Base-by-base conservation (phyloP, 345 rosid species). In the Firmiana major region DNA sequence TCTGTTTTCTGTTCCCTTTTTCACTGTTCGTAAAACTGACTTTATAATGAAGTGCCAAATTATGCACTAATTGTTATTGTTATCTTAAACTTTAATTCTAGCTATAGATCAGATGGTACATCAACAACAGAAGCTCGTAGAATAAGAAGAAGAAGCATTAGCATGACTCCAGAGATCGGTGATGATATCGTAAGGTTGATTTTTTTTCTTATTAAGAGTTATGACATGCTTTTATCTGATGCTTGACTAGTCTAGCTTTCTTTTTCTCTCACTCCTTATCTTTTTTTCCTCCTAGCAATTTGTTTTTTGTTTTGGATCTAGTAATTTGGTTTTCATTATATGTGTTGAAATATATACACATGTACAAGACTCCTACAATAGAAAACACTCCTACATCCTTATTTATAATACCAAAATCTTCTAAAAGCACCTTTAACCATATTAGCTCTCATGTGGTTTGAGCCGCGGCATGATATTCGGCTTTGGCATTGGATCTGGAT, bases 101-200 rank as follows among this genome's bases (percentile, higher is more conserved):
- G 87, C 87, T 82, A 78, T 86, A 91, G 91, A 84, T 94, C 97
- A 79, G 98, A 86, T 79, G 98, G 96, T 71, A 86, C 95, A 72
- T 85, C 94, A 38, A 89, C 88, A 76, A 76, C 88, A 80, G 98
- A 92, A 80, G 83, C 93, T 80, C 92, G 91, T 80, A 91, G 97
- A 83, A 75, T 91, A 78, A 89, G 99, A 84, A 90, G 99, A 86
- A 87, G 99, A 86, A 93, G 99, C 89, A 88, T 92, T 74, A 95
- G 99, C 84, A 95, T 95, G 81, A 93, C 99, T 75, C 98, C 98
- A 12, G 96, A 93, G 87, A 95, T 95, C 84, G 96, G 99, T 49
- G 99, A 95, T 88, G 96, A 95, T 83, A 95, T 95, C 36, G 99
- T 92, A 78, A 95, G 99, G 99, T 95, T 86, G 85, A 75, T 81